Evolutionary conservation across 352 stramenopile genomes (phyloP), one percentile per base, ranked within the genome.

Genomic region (Hyaloperonospora brassicae): DNA sequence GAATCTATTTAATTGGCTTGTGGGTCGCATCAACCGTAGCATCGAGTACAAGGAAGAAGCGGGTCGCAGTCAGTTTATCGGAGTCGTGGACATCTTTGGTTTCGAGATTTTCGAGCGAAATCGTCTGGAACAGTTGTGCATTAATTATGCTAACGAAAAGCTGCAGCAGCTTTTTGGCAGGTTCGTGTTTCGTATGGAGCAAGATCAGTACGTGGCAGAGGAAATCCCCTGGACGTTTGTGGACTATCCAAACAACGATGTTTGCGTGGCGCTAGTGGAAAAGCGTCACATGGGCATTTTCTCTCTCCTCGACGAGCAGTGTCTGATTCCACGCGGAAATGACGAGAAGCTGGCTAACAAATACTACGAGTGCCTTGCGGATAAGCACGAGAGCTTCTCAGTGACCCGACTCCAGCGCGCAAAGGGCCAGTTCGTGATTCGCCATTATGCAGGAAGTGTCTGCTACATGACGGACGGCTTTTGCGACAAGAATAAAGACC

Each of bases 1-100:
- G 5, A 87, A 89, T 47, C 53, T 96, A 51, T 96, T 96, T 68
- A 85, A 97, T 41, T 98, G 92, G 91, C 76, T 98, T 27, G 95
- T 99, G 9, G 71, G 83, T 47, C 75, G 83, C 31, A 96, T 98
- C 67, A 98, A 98, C 66, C 67, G 71, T 62, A 96, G 70, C 50
- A 93, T 97, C 55, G 68, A 90, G 66, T 91, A 92, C 67, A 76
- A 76, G 52, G 75, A 89, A 60, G 66, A 82, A 54, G 58, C 57
- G 0, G 55, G 54, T 0, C 67, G 72, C 21, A 84, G 60, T 34
- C 80, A 89, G 49, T 95, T 96, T 47, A 95, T 96, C 46, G 87
- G 87, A 36, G 80, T 96, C 2, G 76, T 96, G 30, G 87, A 96
- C 52, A 96, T 96, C 52, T 96, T 95, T 49, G 87, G 87, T 9